Conservation (phyloP, 108 stramenopile genomes). For the Fragilaria crotonensis region DNA sequence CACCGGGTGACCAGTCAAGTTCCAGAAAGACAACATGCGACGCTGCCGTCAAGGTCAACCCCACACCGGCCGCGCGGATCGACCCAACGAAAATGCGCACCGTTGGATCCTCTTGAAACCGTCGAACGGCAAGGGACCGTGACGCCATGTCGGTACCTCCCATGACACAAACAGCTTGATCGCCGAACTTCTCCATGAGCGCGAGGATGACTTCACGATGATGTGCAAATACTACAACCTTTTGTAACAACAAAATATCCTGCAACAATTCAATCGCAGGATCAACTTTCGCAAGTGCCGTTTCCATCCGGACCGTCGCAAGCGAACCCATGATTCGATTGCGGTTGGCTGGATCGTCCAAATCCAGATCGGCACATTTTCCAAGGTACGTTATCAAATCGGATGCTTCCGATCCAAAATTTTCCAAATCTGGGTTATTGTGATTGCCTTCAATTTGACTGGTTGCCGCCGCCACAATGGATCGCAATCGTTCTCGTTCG, state of each 20-base stretch:
- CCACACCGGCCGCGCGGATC: constrained; percentile 23
- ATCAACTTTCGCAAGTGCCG: constrained; percentile 14
- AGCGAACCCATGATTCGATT: constrained; percentile 6
- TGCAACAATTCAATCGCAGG: constrained; percentile 14
- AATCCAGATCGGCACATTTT: background rate
- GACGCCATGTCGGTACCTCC: constrained; percentile 14
- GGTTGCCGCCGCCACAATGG: background rate
- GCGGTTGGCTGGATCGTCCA: background rate
- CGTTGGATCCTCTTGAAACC: constrained; percentile 13
- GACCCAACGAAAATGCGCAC: constrained; percentile 14
- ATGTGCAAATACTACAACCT: constrained; percentile 34
- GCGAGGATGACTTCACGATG: constrained; percentile 13
- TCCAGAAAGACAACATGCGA: constrained; percentile 30
- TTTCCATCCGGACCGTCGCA: constrained; percentile 16
- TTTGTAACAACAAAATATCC: constrained; percentile 9
- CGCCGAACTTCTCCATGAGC: constrained; percentile 16
- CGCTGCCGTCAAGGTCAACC: constrained; percentile 25
- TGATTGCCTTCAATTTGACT: too few relatives aligned
- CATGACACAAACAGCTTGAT: constrained; percentile 9
- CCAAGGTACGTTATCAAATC: constrained; percentile 9
- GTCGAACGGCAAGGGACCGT: constrained; percentile 8
- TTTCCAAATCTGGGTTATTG: constrained; percentile 3
- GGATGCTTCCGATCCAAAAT: constrained; percentile 4
- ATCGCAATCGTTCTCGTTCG: constrained; percentile 8
- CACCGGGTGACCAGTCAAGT: constrained; percentile 25